These are phyloP conservation scores for Mycena metata DNA, from an alignment of 768 basidiomycete genomes.

Conservation along the genomic window DNA sequence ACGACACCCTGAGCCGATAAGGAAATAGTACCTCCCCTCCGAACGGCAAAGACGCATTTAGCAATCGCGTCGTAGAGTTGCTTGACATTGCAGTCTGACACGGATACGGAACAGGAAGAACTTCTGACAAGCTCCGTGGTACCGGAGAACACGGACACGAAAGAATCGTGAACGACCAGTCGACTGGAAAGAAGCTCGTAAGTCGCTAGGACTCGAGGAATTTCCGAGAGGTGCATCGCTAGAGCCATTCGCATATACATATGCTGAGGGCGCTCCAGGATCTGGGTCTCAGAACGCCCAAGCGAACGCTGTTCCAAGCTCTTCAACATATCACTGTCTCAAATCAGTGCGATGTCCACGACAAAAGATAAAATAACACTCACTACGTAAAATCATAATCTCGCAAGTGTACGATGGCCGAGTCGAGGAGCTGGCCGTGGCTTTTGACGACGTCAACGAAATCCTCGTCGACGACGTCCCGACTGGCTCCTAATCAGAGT, in stretches of 20 bases:
- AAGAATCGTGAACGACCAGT: not conserved
- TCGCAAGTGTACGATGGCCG: not conserved
- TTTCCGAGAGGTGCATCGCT: not conserved
- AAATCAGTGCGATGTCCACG: not conserved
- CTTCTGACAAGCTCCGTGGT: not conserved
- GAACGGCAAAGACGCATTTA: not conserved
- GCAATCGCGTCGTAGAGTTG: not conserved
- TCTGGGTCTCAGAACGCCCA: not conserved
- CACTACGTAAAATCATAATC: slow-evolving; percentile 4
- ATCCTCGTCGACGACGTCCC: not conserved
- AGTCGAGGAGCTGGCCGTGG: not conserved
- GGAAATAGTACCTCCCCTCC: not conserved
- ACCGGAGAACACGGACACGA: not conserved
- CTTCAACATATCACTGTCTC: not conserved
- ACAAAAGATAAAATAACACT: not conserved
- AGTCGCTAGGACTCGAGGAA: not conserved
- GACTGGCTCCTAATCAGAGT: no score
- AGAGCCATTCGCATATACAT: slow-evolving; percentile 4
- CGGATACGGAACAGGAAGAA: not conserved
- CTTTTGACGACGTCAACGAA: not conserved
- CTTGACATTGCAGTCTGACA: not conserved
- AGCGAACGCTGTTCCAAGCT: not conserved
- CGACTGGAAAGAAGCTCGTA: not conserved
- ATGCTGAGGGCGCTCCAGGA: not conserved
- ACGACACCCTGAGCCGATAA: not conserved